A percentile compares a stretch with the other conserved stretches of the same genome.
phyloP scores from a whole-genome alignment of 805 yeast species.

The Metschnikowia koreensis region DNA sequence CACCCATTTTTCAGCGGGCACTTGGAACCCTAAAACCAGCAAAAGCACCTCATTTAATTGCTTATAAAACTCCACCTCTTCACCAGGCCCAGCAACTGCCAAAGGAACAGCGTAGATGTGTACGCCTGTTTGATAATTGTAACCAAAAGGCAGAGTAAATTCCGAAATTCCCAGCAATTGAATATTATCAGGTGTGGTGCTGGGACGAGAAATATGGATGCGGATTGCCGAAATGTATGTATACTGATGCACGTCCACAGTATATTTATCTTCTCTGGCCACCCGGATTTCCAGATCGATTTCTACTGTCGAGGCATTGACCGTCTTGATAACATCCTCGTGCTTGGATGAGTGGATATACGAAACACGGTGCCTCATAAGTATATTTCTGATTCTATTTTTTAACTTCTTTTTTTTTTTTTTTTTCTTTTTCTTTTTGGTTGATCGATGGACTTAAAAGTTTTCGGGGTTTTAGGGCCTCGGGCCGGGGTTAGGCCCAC shows the following conservation, averaged over 20 bases:
- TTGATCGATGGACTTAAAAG: no score
- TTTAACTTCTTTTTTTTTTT: no score
- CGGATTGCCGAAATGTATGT: constrained; percentile 13
- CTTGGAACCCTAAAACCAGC: constrained; percentile 19
- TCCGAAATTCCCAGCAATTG: background rate
- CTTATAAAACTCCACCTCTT: constrained; percentile 20
- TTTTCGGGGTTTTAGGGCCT: no score
- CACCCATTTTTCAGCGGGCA: constrained; percentile 25
- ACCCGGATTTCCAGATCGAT: constrained; percentile 1
- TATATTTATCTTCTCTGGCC: constrained; percentile 14
- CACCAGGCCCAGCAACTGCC: constrained; percentile 10
- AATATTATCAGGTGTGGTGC: background rate
- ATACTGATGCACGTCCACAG: constrained; percentile 1
- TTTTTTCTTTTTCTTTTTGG: no score
- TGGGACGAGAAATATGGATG: constrained; percentile 12
- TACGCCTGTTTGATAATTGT: constrained; percentile 25
- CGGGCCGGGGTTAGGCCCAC: no score
- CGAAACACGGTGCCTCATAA: constrained; percentile 18
- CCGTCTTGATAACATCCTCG: constrained; percentile 5
- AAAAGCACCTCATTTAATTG: constrained; percentile 15
- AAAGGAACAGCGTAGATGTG: constrained; percentile 32
- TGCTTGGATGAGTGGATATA: constrained; percentile 9
- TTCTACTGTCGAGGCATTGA: constrained; percentile 8
- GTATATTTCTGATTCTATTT: no score
- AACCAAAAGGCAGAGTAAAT: constrained; percentile 24